Evolutionary conservation across 2,329 filamentous ascomycete species (phyloP).

Genomic region (Neonectria neomacrospora): DNA sequence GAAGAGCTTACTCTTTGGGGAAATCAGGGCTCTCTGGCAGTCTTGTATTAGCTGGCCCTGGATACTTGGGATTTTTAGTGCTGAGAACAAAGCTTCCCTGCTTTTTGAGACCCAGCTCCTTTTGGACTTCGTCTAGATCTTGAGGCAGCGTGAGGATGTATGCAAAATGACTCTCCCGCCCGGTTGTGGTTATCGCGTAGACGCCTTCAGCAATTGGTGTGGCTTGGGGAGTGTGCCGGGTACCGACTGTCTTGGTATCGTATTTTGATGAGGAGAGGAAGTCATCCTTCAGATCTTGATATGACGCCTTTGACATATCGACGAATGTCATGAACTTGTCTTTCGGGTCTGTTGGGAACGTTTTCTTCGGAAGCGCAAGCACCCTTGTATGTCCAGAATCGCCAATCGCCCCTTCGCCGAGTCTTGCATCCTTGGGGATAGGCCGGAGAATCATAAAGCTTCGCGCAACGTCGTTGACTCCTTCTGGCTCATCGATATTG

Average conservation of each 20-base stretch:
- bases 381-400: conserved; percentile 73
- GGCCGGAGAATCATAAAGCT: conserved; percentile 85
- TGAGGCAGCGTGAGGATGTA: conserved; percentile 83
- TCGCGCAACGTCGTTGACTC: conserved; percentile 77
- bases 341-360: conserved; percentile 73
- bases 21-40: conserved; percentile 76
- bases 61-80: conserved; percentile 80
- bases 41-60: conserved; percentile 70
- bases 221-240: conserved; percentile 74
- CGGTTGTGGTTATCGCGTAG: conserved; percentile 81
- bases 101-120: conserved; percentile 75
- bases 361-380: conserved; percentile 85
- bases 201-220: conserved; percentile 85
- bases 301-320: conserved; percentile 74
- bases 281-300: conserved; percentile 76
- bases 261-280: conserved; percentile 77
- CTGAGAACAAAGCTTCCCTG: conserved; percentile 83
- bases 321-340: conserved; percentile 87
- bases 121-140: conserved; percentile 76
- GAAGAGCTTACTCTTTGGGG: conserved; percentile 69
- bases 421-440: conserved; percentile 70
- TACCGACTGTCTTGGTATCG: conserved; percentile 79
- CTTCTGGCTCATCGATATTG: conserved; percentile 74
- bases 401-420: conserved; percentile 63
- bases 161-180: conserved; percentile 77